A percentile compares a stretch with the other conserved stretches of the same genome.
These are phyloP conservation scores for Echium plantagineum DNA, from an alignment of 257 asterid species.

Conservation along the genomic window DNA sequence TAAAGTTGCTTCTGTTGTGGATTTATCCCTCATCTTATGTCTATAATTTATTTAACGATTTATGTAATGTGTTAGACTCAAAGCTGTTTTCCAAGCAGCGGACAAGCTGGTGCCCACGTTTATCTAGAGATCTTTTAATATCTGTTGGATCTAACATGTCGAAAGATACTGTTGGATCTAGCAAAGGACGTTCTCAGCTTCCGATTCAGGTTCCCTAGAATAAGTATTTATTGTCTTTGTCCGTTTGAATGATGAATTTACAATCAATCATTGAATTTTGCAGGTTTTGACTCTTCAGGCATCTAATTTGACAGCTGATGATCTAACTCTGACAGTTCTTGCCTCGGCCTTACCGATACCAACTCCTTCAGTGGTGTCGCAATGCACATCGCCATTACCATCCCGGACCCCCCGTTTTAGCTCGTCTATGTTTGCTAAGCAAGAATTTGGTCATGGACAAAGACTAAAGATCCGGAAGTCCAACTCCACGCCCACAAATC, in stretches of 20 bases:
- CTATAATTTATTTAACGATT: not conserved
- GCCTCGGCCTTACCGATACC: slow-evolving; percentile 94
- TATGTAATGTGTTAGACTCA: slow-evolving; percentile 52
- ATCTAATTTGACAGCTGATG: slow-evolving; percentile 77
- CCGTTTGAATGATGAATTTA: not conserved
- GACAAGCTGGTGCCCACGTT: slow-evolving; percentile 83
- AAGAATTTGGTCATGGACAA: slow-evolving; percentile 27
- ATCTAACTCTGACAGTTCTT: slow-evolving; percentile 82
- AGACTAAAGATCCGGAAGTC: slow-evolving; percentile 20
- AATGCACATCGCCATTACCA: slow-evolving; percentile 54
- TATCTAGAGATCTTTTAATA: slow-evolving; percentile 84
- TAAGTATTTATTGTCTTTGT: not conserved
- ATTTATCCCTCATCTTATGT: not conserved
- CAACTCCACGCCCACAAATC: slow-evolving; percentile 23
- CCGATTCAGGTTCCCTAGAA: slow-evolving; percentile 65
- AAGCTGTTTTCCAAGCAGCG: slow-evolving; percentile 84
- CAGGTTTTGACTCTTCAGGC: slow-evolving; percentile 98
- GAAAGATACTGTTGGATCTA: slow-evolving; percentile 52
- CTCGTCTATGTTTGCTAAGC: slow-evolving; percentile 32
- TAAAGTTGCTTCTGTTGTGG: slow-evolving; percentile 16
- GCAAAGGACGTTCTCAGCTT: slow-evolving; percentile 50
- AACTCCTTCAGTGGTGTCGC: slow-evolving; percentile 75
- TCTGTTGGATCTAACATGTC: slow-evolving; percentile 97
- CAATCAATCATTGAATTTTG: slow-evolving; percentile 19
- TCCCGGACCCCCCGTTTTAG: slow-evolving; percentile 41